Evolutionary conservation across 208 protist genomes (phyloP), one percentile per base, ranked within the genome.

Genomic region (Kentomonas sorsogonicus): DNA sequence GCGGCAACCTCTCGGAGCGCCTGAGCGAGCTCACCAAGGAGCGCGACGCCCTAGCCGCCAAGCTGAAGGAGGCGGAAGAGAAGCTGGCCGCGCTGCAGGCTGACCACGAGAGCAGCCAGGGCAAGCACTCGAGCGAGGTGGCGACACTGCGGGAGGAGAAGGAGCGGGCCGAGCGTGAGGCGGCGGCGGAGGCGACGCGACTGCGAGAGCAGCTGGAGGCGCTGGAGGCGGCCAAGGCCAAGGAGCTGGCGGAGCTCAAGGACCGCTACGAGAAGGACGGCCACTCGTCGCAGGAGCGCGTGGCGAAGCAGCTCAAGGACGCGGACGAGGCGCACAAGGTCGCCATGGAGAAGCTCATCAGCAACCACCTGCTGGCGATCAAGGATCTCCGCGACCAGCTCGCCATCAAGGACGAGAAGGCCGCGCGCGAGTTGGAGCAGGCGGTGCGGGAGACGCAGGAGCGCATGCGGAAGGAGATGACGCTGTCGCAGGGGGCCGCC

Each of bases 181-280:
- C 61, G 1, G 60, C 57, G 13, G 60, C 64, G 15, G 25, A 69
- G 9, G 9, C 4, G 5, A 44, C 66, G 26, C n/a, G n/a, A n/a
- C n/a, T n/a, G n/a, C n/a, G n/a, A n/a, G 52, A 44, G 15, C 58
- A 79, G 36, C 50, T 75, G 50, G 53, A 61, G 30, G 62, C 52
- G 0, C 26, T 51, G 3, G 45, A 73, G 4, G 41, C 50, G 13
- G 54, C 46, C 16, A 44, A 67, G 18, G 30, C 61, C 41, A 41
- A 44, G n/a, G 56, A 78, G 53, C 51, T 78, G 20, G n/a, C n/a
- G n/a, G n/a, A n/a, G n/a, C n/a, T n/a, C n/a, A n/a, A n/a, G n/a
- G n/a, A n/a, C n/a, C n/a, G n/a, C n/a, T n/a, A n/a, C n/a, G n/a
- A n/a, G n/a, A n/a, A n/a, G n/a, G n/a, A n/a, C n/a, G n/a, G n/a